These are phyloP conservation scores for Dorcoceras hygrometricum DNA, from an alignment of 257 asterid species.

Conservation along the genomic window DNA sequence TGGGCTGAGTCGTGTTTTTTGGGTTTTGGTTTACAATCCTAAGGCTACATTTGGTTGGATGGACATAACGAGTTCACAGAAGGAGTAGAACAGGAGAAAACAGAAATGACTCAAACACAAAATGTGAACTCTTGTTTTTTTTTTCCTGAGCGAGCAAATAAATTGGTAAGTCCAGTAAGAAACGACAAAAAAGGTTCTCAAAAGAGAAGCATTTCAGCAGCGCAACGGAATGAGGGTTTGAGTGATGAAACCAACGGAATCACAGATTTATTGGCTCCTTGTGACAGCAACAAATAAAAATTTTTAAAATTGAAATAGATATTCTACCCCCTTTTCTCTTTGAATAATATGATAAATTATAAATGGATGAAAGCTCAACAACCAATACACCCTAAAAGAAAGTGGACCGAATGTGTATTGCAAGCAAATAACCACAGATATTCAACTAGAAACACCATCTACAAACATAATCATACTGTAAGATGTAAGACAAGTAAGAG, in stretches of 20 bases:
- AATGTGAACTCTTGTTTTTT: no score
- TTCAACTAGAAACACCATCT: background rate
- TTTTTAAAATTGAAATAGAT: background rate
- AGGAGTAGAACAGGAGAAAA: background rate
- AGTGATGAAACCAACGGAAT: no score
- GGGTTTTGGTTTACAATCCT: no score
- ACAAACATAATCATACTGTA: background rate
- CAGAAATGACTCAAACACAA: background rate
- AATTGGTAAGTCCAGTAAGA: no score
- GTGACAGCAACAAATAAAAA: background rate
- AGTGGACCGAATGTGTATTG: background rate
- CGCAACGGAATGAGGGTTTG: no score
- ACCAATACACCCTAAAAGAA: conserved; percentile 1
- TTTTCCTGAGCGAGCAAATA: background rate
- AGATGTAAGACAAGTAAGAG: no score
- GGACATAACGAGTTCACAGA: no score
- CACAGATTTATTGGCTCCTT: no score
- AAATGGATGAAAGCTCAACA: background rate
- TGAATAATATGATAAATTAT: conserved; percentile 1
- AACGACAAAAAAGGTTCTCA: no score
- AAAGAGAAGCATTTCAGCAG: no score
- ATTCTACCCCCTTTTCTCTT: background rate
- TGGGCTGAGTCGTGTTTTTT: no score
- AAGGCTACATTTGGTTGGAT: no score
- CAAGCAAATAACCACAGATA: background rate